These are phyloP conservation scores for Ogataea paradorogensis DNA, from an alignment of 805 yeast species.

Conservation along the genomic window DNA sequence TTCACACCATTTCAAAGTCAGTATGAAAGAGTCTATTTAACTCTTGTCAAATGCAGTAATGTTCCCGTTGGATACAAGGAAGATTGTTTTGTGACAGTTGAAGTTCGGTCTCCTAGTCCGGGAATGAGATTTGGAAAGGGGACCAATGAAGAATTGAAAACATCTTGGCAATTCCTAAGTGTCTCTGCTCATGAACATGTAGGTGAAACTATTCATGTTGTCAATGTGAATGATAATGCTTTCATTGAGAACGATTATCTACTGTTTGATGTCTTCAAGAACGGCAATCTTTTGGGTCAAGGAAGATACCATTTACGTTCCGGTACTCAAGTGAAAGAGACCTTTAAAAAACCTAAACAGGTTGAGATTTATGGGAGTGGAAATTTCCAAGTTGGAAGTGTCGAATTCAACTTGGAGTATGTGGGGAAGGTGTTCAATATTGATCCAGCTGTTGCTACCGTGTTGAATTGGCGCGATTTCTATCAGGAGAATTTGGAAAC, in stretches of 20 bases:
- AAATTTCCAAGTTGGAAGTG: conserved; percentile 40
- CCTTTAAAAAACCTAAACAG: conserved; percentile 41
- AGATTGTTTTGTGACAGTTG: conserved; percentile 50
- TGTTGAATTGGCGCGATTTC: conserved; percentile 51
- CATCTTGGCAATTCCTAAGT: conserved; percentile 69
- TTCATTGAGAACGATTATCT: conserved; percentile 52
- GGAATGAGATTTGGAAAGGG: conserved; percentile 61
- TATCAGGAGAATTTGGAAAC: conserved; percentile 42
- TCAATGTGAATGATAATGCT: conserved; percentile 49
- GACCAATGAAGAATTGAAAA: conserved; percentile 51
- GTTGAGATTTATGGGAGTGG: conserved; percentile 41
- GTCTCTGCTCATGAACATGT: conserved; percentile 68
- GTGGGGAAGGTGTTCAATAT: conserved; percentile 66
- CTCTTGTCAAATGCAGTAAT: conserved; percentile 44
- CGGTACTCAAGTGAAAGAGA: conserved; percentile 29
- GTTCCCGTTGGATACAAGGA: conserved; percentile 15
- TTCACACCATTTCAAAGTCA: conserved; percentile 61
- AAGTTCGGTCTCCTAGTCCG: conserved; percentile 50
- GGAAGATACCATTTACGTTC: conserved; percentile 44
- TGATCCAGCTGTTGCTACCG: conserved; percentile 50
- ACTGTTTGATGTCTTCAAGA: conserved; percentile 53
- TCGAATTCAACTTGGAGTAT: conserved; percentile 59
- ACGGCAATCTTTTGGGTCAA: conserved; percentile 61
- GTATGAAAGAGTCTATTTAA: conserved; percentile 59
- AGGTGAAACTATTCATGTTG: conserved; percentile 66